Evolutionary conservation across 2,329 filamentous ascomycete genomes (phyloP).

Genomic region (Sporothrix euskadiensis): DNA sequence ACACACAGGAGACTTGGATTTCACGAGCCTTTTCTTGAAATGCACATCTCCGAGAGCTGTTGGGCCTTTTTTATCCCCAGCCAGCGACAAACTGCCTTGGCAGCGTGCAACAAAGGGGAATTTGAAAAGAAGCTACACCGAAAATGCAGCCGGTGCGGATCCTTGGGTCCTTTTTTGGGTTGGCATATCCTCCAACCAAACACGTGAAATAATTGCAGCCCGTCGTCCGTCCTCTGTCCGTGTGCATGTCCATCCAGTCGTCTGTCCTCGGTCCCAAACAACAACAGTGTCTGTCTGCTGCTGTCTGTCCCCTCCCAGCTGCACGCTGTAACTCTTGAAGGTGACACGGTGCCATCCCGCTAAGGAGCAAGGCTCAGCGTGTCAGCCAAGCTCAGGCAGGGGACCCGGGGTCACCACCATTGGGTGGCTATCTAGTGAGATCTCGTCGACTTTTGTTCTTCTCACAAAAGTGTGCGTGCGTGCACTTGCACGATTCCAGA

Average conservation of each 20-base stretch:
- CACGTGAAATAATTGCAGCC: constrained; percentile 8
- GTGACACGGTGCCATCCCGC: constrained; percentile 13
- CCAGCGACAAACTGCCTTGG: neutral
- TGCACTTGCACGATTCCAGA: neutral
- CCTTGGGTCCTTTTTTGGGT: neutral
- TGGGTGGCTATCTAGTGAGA: neutral
- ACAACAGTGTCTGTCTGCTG: neutral
- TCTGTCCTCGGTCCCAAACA: neutral
- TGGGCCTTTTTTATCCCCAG: neutral
- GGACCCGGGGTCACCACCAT: neutral
- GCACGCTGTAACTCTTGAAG: neutral
- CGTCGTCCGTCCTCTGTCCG: neutral
- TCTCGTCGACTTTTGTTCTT: neutral
- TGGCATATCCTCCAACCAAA: neutral
- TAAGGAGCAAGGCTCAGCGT: neutral
- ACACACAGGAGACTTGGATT: neutral
- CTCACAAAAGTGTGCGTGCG: neutral
- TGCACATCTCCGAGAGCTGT: neutral
- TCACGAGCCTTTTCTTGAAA: neutral
- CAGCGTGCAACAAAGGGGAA: neutral
- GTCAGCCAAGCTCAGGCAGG: neutral
- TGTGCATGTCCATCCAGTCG: neutral
- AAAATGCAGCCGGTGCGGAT: neutral
- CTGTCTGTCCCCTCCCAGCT: neutral
- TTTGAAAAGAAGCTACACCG: neutral